phyloP scores from a whole-genome alignment of 176 grass and related monocot genomes.

The Neostapfia colusana region DNA sequence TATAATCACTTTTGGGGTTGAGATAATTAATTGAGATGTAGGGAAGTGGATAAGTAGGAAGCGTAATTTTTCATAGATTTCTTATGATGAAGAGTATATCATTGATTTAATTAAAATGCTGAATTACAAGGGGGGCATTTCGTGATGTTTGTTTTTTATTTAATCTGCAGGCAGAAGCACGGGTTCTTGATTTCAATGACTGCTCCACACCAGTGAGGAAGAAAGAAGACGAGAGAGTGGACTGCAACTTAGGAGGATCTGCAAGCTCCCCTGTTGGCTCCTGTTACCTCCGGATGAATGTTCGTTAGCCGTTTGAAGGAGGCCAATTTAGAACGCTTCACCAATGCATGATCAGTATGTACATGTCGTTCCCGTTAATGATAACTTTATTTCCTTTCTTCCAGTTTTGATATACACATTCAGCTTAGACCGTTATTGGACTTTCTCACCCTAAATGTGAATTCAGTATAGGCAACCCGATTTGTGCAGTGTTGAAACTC shows the following conservation, averaged over 20 bases:
- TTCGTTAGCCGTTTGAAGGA: constrained; percentile 34
- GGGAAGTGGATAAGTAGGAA: neutral
- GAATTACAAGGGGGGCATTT: neutral
- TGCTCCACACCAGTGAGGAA: constrained; percentile 62
- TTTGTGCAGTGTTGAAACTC: neutral
- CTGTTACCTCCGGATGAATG: constrained; percentile 63
- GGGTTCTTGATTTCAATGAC: constrained; percentile 81
- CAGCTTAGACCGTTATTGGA: neutral
- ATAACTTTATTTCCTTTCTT: neutral
- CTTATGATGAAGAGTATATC: neutral
- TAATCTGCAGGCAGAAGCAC: constrained; percentile 57
- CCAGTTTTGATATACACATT: constrained; percentile 28
- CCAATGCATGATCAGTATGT: constrained; percentile 38
- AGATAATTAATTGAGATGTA: neutral
- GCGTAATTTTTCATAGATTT: neutral
- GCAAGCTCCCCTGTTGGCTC: constrained; percentile 40
- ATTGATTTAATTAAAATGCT: neutral
- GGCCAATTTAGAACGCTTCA: neutral
- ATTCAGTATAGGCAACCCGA: neutral
- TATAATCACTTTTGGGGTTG: neutral
- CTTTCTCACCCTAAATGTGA: constrained; percentile 2
- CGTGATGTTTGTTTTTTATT: constrained; percentile 3
- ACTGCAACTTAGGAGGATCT: constrained; percentile 39
- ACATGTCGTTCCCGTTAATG: constrained; percentile 33
- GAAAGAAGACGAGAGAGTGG: constrained; percentile 38